phyloP scores from a whole-genome alignment of 2,329 filamentous ascomycete genomes.

The Aspergillus novofumigatus region DNA sequence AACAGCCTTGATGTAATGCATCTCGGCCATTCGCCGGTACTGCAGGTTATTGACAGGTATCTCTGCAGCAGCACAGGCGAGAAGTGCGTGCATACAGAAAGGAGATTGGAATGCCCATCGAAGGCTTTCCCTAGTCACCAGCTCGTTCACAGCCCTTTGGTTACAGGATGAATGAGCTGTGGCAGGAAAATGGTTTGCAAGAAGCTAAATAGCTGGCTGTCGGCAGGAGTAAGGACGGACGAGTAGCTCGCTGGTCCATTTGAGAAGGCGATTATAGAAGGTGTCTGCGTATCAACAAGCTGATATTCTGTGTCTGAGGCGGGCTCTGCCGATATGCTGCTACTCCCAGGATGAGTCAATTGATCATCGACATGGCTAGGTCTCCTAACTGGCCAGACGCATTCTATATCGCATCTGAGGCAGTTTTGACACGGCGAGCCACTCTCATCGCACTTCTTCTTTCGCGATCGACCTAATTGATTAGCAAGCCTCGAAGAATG shows the following conservation, averaged over 20 bases:
- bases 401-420: slow-evolving; percentile 8
- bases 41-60: slow-evolving; percentile 9
- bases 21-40: slow-evolving; percentile 11
- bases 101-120: slow-evolving; percentile 10
- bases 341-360: too few relatives aligned
- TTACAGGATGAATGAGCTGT: slow-evolving; percentile 18
- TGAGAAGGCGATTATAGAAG: not conserved
- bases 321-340: too few relatives aligned
- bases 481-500: not conserved
- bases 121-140: slow-evolving; percentile 11
- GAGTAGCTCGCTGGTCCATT: not conserved
- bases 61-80: slow-evolving; percentile 21
- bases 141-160: slow-evolving; percentile 7
- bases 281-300: too few relatives aligned
- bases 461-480: slow-evolving; percentile 16
- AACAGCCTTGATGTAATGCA: slow-evolving; percentile 16
- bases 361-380: too few relatives aligned
- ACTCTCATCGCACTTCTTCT: slow-evolving; percentile 26
- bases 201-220: slow-evolving; percentile 19
- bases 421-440: slow-evolving; percentile 17
- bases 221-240: slow-evolving; percentile 3
- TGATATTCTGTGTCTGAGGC: not conserved
- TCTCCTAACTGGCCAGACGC: slow-evolving; percentile 11
- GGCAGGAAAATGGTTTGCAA: slow-evolving; percentile 17
- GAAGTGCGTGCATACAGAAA: slow-evolving; percentile 21